phyloP scores from a whole-genome alignment of 2,329 filamentous ascomycete species.

The Colletotrichum viniferum region DNA sequence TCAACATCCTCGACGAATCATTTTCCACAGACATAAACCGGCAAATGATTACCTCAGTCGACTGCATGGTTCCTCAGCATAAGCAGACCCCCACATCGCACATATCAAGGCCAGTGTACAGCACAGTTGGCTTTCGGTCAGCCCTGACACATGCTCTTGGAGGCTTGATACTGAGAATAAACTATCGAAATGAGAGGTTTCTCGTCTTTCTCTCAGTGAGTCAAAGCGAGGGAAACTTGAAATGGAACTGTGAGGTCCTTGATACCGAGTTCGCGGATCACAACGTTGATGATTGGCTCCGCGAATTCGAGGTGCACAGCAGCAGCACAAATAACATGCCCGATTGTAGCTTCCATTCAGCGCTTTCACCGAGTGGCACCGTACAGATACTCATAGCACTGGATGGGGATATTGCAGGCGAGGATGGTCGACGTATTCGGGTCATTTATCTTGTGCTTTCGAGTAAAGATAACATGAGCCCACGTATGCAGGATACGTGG shows the following conservation, averaged over 20 bases:
- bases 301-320: not conserved
- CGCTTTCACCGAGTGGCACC: not conserved
- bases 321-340: not conserved
- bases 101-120: not conserved
- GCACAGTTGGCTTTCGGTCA: constrained; percentile 7
- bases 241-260: constrained; percentile 7
- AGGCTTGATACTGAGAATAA: not conserved
- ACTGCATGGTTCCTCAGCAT: constrained; percentile 15
- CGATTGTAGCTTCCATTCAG: not conserved
- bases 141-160: not conserved
- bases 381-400: not conserved
- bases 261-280: not conserved
- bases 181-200: not conserved
- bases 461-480: not conserved
- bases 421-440: constrained; percentile 18
- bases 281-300: not conserved
- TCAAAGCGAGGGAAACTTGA: not conserved
- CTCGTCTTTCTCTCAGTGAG: not conserved
- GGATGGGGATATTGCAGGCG: not conserved
- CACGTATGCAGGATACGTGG: not conserved
- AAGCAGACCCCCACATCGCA: constrained; percentile 8
- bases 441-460: not conserved
- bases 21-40: not conserved
- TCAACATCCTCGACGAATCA: not conserved
- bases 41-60: not conserved